Base-by-base conservation (phyloP, 225 moss, liverwort and hornwort species). In the Lunularia cruciata region DNA sequence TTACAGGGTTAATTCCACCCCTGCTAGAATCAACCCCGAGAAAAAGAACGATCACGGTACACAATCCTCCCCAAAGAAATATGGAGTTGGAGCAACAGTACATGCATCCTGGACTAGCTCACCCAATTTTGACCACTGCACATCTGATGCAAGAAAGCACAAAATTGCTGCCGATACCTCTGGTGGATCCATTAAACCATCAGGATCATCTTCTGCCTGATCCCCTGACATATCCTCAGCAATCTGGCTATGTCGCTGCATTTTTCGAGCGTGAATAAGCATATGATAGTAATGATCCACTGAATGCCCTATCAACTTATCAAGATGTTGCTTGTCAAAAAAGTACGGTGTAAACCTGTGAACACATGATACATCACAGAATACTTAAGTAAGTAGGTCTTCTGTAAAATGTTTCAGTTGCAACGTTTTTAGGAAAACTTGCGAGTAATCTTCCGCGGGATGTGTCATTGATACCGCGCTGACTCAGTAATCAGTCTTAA, bases 211-310 rank as follows among this genome's bases (percentile, higher is more conserved):
- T n/a, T 86, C 92, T 52, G 80, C 73, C 19, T 75, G 70, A 27
- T 92, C 92, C 37, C 90, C 92, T 19, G 81, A 78, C 67, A 92
- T 70, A 18, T 86, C 81, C 40, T 96, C 92, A 23, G 86, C 78
- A 56, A 89, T 85, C 81, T 96, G 95, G 47, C 82, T 96, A 73
- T 87, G 92, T 37, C 95, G 86, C 73, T 96, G 95, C 48, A 71
- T 77, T 72, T 84, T 79, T 39, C 95, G 84, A 64, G 95, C 88
- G 67, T 81, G 81, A 47, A 96, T 96, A 12, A 96, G 86, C 87
- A 96, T 86, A 32, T 92, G 88, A 68, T 96, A 92, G 42, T 96
- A 96, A 70, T 92, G 90, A 72, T 96, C 95, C 33, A 96, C 95
- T 5, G 92, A 96, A 76, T 92, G 95, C 62, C 92, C 90, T 60